Percentiles rank a stretch among this genome's conserved stretches.
phyloP scores from a whole-genome alignment of 768 basidiomycete genomes.

The Pleurotus tuber-regium region DNA sequence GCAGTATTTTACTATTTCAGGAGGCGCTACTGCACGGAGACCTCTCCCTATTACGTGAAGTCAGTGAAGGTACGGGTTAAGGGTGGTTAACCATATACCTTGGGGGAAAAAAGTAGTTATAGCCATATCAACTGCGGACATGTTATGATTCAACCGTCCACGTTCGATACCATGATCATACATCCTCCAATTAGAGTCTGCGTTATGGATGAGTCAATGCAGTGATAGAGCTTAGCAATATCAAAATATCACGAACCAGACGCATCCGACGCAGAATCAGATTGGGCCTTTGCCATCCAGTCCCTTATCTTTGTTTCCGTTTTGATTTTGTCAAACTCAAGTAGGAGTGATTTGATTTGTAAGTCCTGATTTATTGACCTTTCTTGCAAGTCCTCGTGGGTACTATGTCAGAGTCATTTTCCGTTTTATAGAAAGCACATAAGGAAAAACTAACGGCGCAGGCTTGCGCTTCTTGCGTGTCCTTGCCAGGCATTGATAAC shows the following conservation, averaged over 20 bases:
- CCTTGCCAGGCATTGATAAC: conserved; percentile 43
- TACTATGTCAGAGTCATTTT: conserved; percentile 28
- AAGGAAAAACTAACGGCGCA: conserved; percentile 42
- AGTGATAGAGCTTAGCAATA: background rate
- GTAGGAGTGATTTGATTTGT: conserved; percentile 42
- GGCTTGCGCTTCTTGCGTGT: conserved; percentile 56
- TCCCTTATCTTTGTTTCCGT: conserved; percentile 38
- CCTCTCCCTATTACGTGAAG: conserved; percentile 14
- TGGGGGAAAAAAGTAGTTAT: conserved; percentile 31
- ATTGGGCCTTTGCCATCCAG: conserved; percentile 34
- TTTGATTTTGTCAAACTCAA: conserved; percentile 40
- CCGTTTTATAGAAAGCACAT: background rate
- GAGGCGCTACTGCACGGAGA: conserved; percentile 25
- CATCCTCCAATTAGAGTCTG: background rate
- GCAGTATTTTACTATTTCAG: conserved; percentile 47
- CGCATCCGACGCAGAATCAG: conserved; percentile 14
- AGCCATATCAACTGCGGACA: conserved; percentile 35
- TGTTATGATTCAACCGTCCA: conserved; percentile 23
- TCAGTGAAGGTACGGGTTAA: conserved; percentile 11
- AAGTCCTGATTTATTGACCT: conserved; percentile 42
- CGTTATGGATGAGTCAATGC: background rate
- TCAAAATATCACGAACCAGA: background rate
- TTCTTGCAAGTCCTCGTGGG: conserved; percentile 53
- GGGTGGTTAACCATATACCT: conserved; percentile 22
- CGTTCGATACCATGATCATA: conserved; percentile 1